Percentiles rank a stretch among this genome's conserved stretches.
Evolutionary conservation across 2,329 filamentous ascomycete genomes (phyloP).

Genomic region (Zasmidium cellare): DNA sequence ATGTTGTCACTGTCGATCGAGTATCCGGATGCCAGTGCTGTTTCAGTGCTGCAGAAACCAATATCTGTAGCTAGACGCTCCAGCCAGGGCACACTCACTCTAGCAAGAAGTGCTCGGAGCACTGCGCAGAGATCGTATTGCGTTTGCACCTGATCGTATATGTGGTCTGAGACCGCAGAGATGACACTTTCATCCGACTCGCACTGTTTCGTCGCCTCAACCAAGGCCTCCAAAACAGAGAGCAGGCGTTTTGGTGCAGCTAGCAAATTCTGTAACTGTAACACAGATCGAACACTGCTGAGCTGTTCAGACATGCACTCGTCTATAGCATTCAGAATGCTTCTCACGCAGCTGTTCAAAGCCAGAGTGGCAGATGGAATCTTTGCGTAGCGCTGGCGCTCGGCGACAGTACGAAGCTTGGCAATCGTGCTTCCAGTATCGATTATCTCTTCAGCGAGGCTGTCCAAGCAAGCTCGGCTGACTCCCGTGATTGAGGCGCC

Average conservation of each 20-base stretch:
- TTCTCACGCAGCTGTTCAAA: conserved; percentile 41
- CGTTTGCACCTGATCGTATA: conserved; percentile 16
- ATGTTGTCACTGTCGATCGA: neutral
- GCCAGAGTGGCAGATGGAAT: conserved; percentile 39
- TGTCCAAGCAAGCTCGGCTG: conserved; percentile 51
- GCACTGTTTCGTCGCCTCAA: conserved; percentile 3
- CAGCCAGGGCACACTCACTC: conserved; percentile 30
- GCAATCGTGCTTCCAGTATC: conserved; percentile 35
- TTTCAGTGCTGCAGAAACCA: conserved; percentile 10
- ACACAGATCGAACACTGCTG: conserved; percentile 33
- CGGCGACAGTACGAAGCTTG: conserved; percentile 21
- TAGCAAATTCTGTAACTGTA: conserved; percentile 44
- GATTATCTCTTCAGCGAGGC: conserved; percentile 51
- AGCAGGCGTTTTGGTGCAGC: conserved; percentile 39
- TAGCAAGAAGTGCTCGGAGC: conserved; percentile 22
- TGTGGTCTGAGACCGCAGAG: conserved; percentile 22
- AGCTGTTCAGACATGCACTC: conserved; percentile 36
- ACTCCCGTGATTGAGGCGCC: conserved; percentile 52
- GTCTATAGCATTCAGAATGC: conserved; percentile 43
- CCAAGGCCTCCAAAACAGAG: conserved; percentile 14
- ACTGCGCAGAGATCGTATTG: conserved; percentile 15
- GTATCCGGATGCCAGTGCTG: neutral
- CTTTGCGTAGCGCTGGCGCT: neutral
- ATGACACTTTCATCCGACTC: conserved; percentile 27
- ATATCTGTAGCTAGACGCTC: conserved; percentile 23